Conservation (phyloP, 225 moss, liverwort and hornwort genomes). For the Pleurozium schreberi region DNA sequence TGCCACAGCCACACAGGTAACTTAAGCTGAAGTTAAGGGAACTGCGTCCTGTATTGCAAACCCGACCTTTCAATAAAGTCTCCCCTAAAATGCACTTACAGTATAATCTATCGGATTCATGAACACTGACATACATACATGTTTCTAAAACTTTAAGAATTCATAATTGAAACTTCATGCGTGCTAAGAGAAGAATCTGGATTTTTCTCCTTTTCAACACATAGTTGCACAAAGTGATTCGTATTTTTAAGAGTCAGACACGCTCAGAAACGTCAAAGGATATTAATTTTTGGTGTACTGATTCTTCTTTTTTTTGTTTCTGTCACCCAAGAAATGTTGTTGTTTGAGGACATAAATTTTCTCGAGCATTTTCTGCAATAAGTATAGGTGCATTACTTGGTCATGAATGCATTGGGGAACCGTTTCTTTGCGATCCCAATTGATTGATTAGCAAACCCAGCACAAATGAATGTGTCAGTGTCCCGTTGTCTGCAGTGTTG, state of each 20-base stretch:
- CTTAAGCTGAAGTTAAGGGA: not conserved
- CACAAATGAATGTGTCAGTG: not conserved
- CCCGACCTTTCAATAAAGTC: not conserved
- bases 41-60: not conserved
- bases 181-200: not conserved
- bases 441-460: not conserved
- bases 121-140: not conserved
- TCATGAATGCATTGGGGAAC: too few relatives aligned
- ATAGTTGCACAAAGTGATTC: not conserved
- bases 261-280: too few relatives aligned
- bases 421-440: not conserved
- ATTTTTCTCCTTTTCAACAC: not conserved
- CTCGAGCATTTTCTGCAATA: not conserved
- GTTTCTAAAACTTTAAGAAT: not conserved
- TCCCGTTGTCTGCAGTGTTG: slow-evolving; percentile 29
- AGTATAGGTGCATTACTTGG: not conserved
- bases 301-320: too few relatives aligned
- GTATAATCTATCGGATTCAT: too few relatives aligned
- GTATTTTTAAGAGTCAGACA: not conserved
- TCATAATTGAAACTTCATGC: not conserved
- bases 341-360: not conserved
- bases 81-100: too few relatives aligned
- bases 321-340: not conserved
- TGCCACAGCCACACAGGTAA: slow-evolving; percentile 65
- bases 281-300: not conserved